Base-by-base conservation (phyloP, 2,329 filamentous ascomycete species). In the Septoria petroselini region DNA sequence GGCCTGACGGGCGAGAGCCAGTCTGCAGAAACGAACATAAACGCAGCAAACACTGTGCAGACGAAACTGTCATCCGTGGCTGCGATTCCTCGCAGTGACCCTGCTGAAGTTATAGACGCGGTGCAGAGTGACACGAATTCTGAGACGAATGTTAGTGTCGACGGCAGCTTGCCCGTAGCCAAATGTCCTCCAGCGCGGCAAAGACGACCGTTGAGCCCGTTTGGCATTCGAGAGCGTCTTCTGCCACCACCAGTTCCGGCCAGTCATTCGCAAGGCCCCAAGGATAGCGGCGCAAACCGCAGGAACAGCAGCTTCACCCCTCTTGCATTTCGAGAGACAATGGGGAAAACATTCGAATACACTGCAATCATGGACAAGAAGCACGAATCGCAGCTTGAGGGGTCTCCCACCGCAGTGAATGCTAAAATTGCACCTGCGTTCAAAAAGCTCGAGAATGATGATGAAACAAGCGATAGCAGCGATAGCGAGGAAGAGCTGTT, bases 271-370 rank as follows among this genome's bases (percentile, higher is more conserved):
- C 48, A 56, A 17, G 14, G 18, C 12, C 41, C 51, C 17, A 30
- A 38, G 14, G 27, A 33, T 4, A 27, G 34, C 21, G 33, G 25
- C 43, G 35, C 34, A 18, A 41, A 52, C 29, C 62, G 65, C 23
- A 68, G 72, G 21, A 46, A 35, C 37, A 76, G 75, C 52, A 70
- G 71, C 39, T 82, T 80, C 56, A 68, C 72, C 31, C 75, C 78
- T 0, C 67, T 82, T 6, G 58, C 65, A 7, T 83, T 83, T 61
- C 73, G 72, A 54, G 68, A 69, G 29, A 73, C 71, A 42, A 9
- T 27, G 9, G 17, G 29, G 12, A 14, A 17, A 17, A 19, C 37
- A 18, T 17, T 29, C 11, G 31, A 34, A 18, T 43, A 39, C 23
- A 25, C 14, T 29, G 21, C 43, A 9, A 25, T 12, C 9, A 15